Percentiles rank a stretch among this genome's conserved stretches.
Evolutionary conservation across 139 green algal genomes (phyloP).

Genomic region (Astrephomene gubernaculifera): DNA sequence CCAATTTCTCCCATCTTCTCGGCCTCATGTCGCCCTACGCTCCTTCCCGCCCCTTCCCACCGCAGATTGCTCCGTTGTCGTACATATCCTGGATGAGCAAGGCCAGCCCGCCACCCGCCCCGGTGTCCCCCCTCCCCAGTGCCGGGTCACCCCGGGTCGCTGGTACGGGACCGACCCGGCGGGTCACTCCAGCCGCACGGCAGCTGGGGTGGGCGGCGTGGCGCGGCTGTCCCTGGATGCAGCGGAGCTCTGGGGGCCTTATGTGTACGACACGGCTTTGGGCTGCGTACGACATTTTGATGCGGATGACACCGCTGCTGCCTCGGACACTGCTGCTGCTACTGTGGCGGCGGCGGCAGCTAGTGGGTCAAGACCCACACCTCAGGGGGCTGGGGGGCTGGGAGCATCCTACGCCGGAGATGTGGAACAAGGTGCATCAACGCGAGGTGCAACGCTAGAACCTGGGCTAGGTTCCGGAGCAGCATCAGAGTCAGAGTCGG

Average conservation of each 20-base stretch:
- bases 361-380: neutral
- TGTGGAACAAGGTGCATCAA: too few species aligned
- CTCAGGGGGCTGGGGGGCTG: too few species aligned
- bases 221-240: constrained; percentile 1
- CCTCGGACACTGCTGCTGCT: neutral
- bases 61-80: constrained; percentile 1
- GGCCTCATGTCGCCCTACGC: neutral
- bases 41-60: neutral
- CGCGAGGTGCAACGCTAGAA: too few species aligned
- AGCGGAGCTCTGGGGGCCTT: neutral
- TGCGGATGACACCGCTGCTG: too few species aligned
- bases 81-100: constrained; percentile 19
- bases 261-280: too few species aligned
- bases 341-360: neutral
- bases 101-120: neutral
- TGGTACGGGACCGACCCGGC: constrained; percentile 34
- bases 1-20: neutral
- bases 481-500: too few species aligned
- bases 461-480: too few species aligned
- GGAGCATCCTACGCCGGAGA: too few species aligned
- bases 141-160: neutral
- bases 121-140: neutral
- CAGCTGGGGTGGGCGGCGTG: constrained; percentile 15
- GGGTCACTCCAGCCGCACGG: neutral
- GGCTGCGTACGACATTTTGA: too few species aligned